Evolutionary conservation across 2,329 filamentous ascomycete genomes (phyloP).

Genomic region (Fusarium austroafricanum): DNA sequence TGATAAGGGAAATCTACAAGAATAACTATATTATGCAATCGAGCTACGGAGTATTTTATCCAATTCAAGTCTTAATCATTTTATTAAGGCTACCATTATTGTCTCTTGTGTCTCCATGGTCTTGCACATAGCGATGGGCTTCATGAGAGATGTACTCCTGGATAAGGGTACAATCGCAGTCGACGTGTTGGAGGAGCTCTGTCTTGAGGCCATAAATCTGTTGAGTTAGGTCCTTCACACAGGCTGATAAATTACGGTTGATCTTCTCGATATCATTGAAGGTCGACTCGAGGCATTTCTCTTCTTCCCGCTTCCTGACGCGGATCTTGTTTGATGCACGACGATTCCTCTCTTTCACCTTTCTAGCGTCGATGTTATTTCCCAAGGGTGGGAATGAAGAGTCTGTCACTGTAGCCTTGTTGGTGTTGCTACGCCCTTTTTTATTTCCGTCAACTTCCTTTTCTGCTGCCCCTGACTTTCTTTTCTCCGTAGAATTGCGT

Average conservation of each 20-base stretch:
- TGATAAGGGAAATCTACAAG: too few relatives aligned
- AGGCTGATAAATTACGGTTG: background rate
- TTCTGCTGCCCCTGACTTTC: too few relatives aligned
- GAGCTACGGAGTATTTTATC: too few relatives aligned
- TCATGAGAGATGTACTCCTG: constrained; percentile 1
- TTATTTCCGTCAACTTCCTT: too few relatives aligned
- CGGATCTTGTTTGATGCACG: constrained; percentile 3
- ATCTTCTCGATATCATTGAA: background rate
- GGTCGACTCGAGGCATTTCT: background rate
- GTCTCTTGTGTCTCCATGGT: too few relatives aligned
- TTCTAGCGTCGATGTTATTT: background rate
- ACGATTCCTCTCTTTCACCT: background rate
- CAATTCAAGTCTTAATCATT: too few relatives aligned
- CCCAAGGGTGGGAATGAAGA: background rate
- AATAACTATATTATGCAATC: too few relatives aligned
- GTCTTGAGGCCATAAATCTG: constrained; percentile 1
- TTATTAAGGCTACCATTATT: too few relatives aligned
- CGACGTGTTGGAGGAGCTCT: background rate
- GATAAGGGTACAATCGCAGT: background rate
- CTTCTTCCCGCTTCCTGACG: background rate
- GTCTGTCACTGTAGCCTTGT: background rate
- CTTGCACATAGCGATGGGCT: background rate
- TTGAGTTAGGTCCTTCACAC: background rate
- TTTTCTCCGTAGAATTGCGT: too few relatives aligned
- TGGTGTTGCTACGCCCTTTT: background rate